A percentile compares a stretch with the other conserved stretches of the same genome.
phyloP scores from a whole-genome alignment of 352 stramenopile species.

The Phytophthora parvispora region DNA sequence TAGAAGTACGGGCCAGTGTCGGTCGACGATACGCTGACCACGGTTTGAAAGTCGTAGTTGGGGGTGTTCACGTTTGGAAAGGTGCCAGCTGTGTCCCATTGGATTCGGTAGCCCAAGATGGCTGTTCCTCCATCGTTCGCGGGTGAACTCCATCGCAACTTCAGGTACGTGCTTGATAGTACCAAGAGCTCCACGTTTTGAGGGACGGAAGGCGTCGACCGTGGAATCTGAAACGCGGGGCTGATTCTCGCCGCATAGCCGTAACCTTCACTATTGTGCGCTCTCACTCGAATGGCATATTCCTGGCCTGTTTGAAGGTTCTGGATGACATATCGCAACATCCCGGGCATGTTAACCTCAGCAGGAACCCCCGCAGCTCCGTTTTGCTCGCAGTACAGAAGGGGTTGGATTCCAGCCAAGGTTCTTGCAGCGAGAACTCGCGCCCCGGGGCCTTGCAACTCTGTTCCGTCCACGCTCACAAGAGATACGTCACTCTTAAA shows the following conservation, averaged over 20 bases:
- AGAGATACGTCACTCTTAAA: constrained; percentile 82
- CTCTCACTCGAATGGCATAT: too few relatives aligned
- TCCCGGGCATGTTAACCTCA: too few relatives aligned
- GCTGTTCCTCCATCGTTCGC: constrained; percentile 68
- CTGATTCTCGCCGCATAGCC: constrained; percentile 57
- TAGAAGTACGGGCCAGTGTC: constrained; percentile 87
- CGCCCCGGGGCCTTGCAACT: constrained; percentile 93
- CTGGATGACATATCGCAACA: too few relatives aligned
- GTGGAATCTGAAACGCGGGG: constrained; percentile 63
- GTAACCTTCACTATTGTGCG: too few relatives aligned
- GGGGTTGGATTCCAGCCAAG: constrained; percentile 73
- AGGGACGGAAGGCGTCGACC: constrained; percentile 51
- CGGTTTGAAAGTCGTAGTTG: constrained; percentile 1
- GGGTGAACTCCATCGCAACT: constrained; percentile 82
- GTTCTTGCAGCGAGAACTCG: constrained; percentile 81
- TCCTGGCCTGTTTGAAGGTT: too few relatives aligned
- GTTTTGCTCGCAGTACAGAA: too few relatives aligned
- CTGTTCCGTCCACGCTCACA: constrained; percentile 92
- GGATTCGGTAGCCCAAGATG: constrained; percentile 68
- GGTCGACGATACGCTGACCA: constrained; percentile 32
- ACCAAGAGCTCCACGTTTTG: constrained; percentile 55
- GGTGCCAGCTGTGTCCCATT: constrained; percentile 89
- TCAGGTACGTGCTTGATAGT: constrained; percentile 77
- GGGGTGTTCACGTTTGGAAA: neutral
- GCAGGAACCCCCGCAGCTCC: too few relatives aligned